Evolutionary conservation across 2,329 filamentous ascomycete species (phyloP).

Genomic region (Aspergillus ustus): DNA sequence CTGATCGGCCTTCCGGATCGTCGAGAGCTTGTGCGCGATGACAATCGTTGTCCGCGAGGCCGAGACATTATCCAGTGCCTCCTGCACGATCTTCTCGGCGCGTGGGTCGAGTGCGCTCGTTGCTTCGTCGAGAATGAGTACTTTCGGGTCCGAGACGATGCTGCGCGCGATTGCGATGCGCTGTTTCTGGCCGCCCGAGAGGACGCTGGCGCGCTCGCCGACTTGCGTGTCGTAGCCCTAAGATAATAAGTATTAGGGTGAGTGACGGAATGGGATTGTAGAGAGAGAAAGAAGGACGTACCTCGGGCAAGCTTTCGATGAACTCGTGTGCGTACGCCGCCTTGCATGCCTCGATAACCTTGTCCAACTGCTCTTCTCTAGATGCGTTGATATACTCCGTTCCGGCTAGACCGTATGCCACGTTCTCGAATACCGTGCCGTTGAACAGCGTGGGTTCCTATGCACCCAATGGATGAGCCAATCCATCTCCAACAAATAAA

Average conservation of each 20-base stretch:
- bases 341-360: slow-evolving; percentile 79
- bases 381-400: slow-evolving; percentile 72
- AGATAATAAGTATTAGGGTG: slow-evolving; percentile 25
- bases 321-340: slow-evolving; percentile 97
- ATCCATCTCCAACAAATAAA: too few relatives aligned
- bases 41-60: slow-evolving; percentile 91
- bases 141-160: slow-evolving; percentile 86
- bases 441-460: slow-evolving; percentile 89
- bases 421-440: slow-evolving; percentile 87
- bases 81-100: slow-evolving; percentile 91
- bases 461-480: slow-evolving; percentile 65
- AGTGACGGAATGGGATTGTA: slow-evolving; percentile 70
- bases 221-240: slow-evolving; percentile 83
- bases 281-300: background rate
- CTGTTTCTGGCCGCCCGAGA: slow-evolving; percentile 96
- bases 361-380: slow-evolving; percentile 69
- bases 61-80: slow-evolving; percentile 83
- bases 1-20: slow-evolving; percentile 91
- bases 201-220: slow-evolving; percentile 88
- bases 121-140: slow-evolving; percentile 91
- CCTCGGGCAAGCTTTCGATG: slow-evolving; percentile 77
- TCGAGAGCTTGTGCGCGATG: slow-evolving; percentile 93
- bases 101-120: slow-evolving; percentile 93
- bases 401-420: slow-evolving; percentile 86
- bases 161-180: slow-evolving; percentile 93